Percentiles rank a stretch among this genome's conserved stretches.
Evolutionary conservation across 2,329 filamentous ascomycete genomes (phyloP).

Genomic region (Magnaporthiopsis poae): DNA sequence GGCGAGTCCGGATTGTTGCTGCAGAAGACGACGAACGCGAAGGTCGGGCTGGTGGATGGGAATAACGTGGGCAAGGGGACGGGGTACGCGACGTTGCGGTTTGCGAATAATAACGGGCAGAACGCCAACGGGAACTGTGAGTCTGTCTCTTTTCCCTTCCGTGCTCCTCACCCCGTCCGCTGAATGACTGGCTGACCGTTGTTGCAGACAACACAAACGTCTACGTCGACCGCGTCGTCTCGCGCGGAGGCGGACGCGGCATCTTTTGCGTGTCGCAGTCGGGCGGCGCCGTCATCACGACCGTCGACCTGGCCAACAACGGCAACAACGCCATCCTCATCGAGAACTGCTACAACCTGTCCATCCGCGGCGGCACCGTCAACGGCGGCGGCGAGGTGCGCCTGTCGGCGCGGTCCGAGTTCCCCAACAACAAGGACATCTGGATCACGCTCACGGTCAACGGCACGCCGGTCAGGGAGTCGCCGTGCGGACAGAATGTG

Average conservation of each 20-base stretch:
- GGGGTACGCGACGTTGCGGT: slow-evolving; percentile 47
- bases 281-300: slow-evolving; percentile 40
- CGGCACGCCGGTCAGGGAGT: slow-evolving; percentile 40
- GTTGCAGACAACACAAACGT: slow-evolving; percentile 36
- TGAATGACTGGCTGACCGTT: no score
- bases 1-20: slow-evolving; percentile 48
- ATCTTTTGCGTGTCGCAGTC: slow-evolving; percentile 49
- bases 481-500: slow-evolving; percentile 43
- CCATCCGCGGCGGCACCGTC: slow-evolving; percentile 40
- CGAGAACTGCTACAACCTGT: slow-evolving; percentile 50
- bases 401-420: slow-evolving; percentile 41
- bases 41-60: slow-evolving; percentile 45
- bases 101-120: slow-evolving; percentile 47
- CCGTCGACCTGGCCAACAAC: slow-evolving; percentile 40
- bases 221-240: slow-evolving; percentile 41
- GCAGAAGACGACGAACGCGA: slow-evolving; percentile 42
- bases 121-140: slow-evolving; percentile 33
- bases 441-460: slow-evolving; percentile 40
- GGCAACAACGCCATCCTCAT: slow-evolving; percentile 48
- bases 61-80: slow-evolving; percentile 42
- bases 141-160: no score
- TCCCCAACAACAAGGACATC: slow-evolving; percentile 43
- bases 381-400: slow-evolving; percentile 47
- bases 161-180: no score
- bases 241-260: slow-evolving; percentile 46